Conservation (phyloP, 1,139 yeast species). For the Geotrichum australiense region DNA sequence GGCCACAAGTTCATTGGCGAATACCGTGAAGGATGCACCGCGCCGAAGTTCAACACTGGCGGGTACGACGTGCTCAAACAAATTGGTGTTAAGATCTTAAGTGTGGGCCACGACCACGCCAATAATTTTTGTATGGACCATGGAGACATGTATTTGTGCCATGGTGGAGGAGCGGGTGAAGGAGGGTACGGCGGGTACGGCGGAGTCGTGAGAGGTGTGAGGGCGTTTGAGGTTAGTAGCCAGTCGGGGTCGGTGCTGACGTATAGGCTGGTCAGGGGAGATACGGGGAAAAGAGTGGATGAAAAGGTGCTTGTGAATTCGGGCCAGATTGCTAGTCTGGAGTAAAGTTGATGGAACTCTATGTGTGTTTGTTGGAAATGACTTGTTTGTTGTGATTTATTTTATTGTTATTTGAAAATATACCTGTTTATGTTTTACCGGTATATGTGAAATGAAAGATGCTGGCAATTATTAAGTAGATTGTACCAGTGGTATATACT, state of each 20-base stretch:
- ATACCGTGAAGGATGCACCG: slow-evolving; percentile 65
- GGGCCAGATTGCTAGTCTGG: slow-evolving; percentile 33
- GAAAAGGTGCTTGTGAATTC: slow-evolving; percentile 48
- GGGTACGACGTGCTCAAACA: slow-evolving; percentile 51
- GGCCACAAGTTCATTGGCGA: slow-evolving; percentile 47
- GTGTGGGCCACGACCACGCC: slow-evolving; percentile 93
- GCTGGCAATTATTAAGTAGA: no score
- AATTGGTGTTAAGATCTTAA: slow-evolving; percentile 61
- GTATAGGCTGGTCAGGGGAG: slow-evolving; percentile 52
- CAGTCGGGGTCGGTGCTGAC: slow-evolving; percentile 47
- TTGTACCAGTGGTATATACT: no score
- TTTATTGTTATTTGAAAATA: no score
- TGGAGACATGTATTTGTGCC: slow-evolving; percentile 69
- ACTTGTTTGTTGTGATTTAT: no score
- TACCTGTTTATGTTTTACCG: no score
- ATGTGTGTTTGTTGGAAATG: no score
- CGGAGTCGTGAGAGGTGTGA: slow-evolving; percentile 67
- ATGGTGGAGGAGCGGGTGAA: slow-evolving; percentile 89
- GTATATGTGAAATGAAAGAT: no score
- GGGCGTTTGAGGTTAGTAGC: slow-evolving; percentile 63
- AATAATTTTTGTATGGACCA: slow-evolving; percentile 79
- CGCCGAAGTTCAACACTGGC: slow-evolving; percentile 59
- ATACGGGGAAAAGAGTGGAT: slow-evolving; percentile 49
- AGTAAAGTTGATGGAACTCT: no score
- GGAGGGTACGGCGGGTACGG: slow-evolving; percentile 95